Evolutionary conservation across 768 basidiomycete genomes (phyloP).

Genomic region (Auriculariales sp.): DNA sequence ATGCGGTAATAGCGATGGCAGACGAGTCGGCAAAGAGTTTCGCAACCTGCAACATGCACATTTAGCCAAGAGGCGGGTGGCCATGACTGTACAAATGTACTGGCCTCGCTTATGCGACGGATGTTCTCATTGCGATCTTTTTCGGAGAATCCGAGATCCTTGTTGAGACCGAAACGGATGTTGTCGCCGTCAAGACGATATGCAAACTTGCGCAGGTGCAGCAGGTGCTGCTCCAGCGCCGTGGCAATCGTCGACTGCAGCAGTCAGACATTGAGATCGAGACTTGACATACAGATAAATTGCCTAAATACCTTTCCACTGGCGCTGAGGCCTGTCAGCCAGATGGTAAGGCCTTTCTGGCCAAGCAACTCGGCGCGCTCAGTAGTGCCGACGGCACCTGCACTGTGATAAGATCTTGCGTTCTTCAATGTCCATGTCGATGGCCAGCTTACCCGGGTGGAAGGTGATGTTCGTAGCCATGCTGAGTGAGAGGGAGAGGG

Average conservation of each 20-base stretch:
- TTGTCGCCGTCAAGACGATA: constrained; percentile 97
- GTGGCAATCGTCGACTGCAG: constrained; percentile 88
- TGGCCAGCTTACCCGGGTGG: constrained; percentile 37
- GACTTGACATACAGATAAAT: neutral
- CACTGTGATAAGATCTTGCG: constrained; percentile 2
- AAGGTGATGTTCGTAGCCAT: constrained; percentile 43
- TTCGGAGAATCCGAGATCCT: constrained; percentile 88
- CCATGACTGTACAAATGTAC: constrained; percentile 6
- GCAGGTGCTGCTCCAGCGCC: constrained; percentile 88
- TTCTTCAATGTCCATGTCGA: neutral
- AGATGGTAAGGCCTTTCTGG: constrained; percentile 84
- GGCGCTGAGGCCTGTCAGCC: constrained; percentile 92
- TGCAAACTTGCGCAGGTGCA: constrained; percentile 71
- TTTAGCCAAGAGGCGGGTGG: neutral
- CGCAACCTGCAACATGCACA: constrained; percentile 49
- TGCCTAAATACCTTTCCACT: constrained; percentile 64
- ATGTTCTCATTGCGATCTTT: constrained; percentile 91
- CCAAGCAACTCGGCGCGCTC: constrained; percentile 56
- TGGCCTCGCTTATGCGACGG: constrained; percentile 87
- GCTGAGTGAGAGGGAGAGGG: neutral
- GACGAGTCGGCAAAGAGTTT: constrained; percentile 85
- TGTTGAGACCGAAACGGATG: constrained; percentile 90
- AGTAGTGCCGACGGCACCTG: constrained; percentile 53
- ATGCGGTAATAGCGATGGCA: constrained; percentile 81
- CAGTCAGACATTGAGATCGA: neutral